Evolutionary conservation across 1,284 basidiomycete species (phyloP), one percentile per base, ranked within the genome.

Genomic region (Salmacisia buchloeana): DNA sequence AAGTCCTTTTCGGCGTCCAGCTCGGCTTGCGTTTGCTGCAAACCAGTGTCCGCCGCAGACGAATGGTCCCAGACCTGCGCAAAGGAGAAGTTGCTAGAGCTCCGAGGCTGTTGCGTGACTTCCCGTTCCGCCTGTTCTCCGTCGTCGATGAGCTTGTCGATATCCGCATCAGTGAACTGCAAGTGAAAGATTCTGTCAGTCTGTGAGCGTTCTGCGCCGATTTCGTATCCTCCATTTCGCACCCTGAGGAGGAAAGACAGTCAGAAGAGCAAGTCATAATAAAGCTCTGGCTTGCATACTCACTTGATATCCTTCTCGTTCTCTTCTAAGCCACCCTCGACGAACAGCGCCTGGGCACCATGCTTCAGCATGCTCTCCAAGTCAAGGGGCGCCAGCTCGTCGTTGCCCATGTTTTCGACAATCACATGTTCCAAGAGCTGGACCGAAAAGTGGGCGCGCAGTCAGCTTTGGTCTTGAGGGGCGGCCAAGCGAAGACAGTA

Each of bases 291-390:
- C 7, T 15, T 7, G 18, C 2, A n/a, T 15, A 43, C 41, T 43
- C 41, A 79, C 3, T 68, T 68, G 34, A 81, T 73, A 13, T 78
- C 78, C 10, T 67, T 66, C 35, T 73, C 73, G 23, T 69, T 70
- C 52, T 69, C 73, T 35, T 72, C 70, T 0, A 69, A 69, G 3
- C 76, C 77, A 38, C 73, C 70, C 41, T 78, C 75, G 25, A 72
- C 75, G 43, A 81, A 81, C 34, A 81, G 69, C 1, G 74, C 78
- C 57, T 76, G 68, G 0, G 80, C 78, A 21, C 80, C 80, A 56
- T 74, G 79, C 64, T 78, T 68, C 57, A 81, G 75, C 43, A 78
- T 79, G 3, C 68, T 67, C 60, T 80, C 75, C 58, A 81, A 69
- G 58, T 74, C 70, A 9, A 73, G 70, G 0, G 72, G 65, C 25